Evolutionary conservation across 1,139 yeast genomes (phyloP).

Genomic region (Nadsonia commutata): DNA sequence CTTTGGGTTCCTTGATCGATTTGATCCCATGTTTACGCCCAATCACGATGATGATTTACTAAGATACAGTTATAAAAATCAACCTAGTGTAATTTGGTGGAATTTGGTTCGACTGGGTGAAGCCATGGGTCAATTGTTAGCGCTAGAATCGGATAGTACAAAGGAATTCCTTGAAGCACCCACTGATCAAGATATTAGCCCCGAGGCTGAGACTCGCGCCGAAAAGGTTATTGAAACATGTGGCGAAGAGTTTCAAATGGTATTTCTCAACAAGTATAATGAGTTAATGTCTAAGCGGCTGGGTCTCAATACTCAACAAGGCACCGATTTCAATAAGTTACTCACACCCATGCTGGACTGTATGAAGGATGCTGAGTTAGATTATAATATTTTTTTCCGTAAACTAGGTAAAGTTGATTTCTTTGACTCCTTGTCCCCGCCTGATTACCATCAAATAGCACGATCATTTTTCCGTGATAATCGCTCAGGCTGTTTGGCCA

Average conservation of each 20-base stretch:
- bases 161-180: constrained; percentile 22
- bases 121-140: constrained; percentile 65
- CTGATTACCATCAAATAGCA: constrained; percentile 16
- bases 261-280: constrained; percentile 46
- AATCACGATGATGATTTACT: constrained; percentile 69
- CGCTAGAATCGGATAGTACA: constrained; percentile 38
- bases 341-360: constrained; percentile 51
- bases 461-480: constrained; percentile 25
- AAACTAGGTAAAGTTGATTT: constrained; percentile 34
- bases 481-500: constrained; percentile 17
- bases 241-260: constrained; percentile 49
- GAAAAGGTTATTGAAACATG: constrained; percentile 48
- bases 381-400: constrained; percentile 68
- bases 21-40: constrained; percentile 71
- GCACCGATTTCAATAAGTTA: constrained; percentile 32
- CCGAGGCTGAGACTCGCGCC: constrained; percentile 43
- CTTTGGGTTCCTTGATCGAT: constrained; percentile 75
- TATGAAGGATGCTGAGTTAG: constrained; percentile 48
- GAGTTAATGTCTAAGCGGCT: constrained; percentile 49
- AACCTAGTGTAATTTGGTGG: constrained; percentile 90
- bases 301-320: constrained; percentile 38
- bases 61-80: constrained; percentile 66
- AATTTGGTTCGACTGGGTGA: constrained; percentile 78
- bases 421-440: constrained; percentile 8
- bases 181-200: constrained; percentile 33